These are phyloP conservation scores for Schwanniomyces yamadae DNA, from an alignment of 805 yeast genomes.

Conservation along the genomic window DNA sequence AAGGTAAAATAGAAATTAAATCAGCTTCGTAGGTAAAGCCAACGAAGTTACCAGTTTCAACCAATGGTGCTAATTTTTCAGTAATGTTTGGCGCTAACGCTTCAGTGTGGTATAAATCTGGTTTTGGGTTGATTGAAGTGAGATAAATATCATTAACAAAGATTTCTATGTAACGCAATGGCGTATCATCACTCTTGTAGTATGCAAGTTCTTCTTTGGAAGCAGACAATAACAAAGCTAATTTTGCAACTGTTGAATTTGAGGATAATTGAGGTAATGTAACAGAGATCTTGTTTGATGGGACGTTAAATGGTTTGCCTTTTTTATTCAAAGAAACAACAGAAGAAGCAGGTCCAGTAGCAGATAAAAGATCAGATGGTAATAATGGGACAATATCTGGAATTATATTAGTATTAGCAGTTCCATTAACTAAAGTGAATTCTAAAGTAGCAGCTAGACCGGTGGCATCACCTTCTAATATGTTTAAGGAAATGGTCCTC, in stretches of 20 bases:
- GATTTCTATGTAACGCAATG: slow-evolving; percentile 25
- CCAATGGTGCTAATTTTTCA: slow-evolving; percentile 23
- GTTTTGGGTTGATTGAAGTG: slow-evolving; percentile 25
- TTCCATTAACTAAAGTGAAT: slow-evolving; percentile 16
- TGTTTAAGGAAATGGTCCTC: slow-evolving; percentile 11
- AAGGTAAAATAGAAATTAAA: slow-evolving; percentile 24
- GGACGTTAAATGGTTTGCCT: slow-evolving; percentile 18
- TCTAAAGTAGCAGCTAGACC: slow-evolving; percentile 18
- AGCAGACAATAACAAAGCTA: slow-evolving; percentile 25
- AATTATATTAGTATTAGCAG: background rate
- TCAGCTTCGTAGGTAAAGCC: slow-evolving; percentile 27
- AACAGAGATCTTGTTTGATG: slow-evolving; percentile 17
- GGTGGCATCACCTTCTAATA: slow-evolving; percentile 22
- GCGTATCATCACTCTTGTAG: slow-evolving; percentile 21
- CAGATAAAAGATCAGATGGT: slow-evolving; percentile 14
- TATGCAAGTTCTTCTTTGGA: slow-evolving; percentile 22
- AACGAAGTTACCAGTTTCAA: slow-evolving; percentile 23
- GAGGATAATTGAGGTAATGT: slow-evolving; percentile 17
- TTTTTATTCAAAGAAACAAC: slow-evolving; percentile 20
- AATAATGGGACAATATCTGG: slow-evolving; percentile 6
- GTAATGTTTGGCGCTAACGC: slow-evolving; percentile 14
- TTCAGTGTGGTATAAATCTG: slow-evolving; percentile 26
- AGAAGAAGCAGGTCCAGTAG: slow-evolving; percentile 20
- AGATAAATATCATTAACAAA: slow-evolving; percentile 19
- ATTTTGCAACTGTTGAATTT: slow-evolving; percentile 23